Base-by-base conservation (phyloP, 1,139 yeast species). In the Komagataea norvegica region DNA sequence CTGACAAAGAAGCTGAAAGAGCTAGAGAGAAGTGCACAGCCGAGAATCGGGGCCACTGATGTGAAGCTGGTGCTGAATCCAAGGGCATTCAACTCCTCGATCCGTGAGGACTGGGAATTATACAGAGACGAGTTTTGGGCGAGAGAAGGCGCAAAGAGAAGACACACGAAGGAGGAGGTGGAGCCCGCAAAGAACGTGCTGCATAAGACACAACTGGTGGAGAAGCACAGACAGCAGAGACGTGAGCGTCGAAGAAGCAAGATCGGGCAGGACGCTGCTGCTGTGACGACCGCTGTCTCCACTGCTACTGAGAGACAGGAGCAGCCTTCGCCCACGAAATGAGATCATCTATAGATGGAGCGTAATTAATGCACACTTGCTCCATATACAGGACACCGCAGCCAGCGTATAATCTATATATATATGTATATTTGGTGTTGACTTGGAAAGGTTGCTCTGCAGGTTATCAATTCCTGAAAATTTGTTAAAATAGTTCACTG, bases 91-190 rank as follows among this genome's bases (percentile, higher is more conserved):
- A 77, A 77, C 44, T 78, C 91, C 0, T 93, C 85, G 40, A 77
- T 85, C 4, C 70, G 96, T 48, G 96, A 89, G 57, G 93, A 89
- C 10, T 91, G 98, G 98, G 98, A 91, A 54, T 61, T 87, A 33
- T 91, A 89, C 54, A 65, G 98, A 42, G 86, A 86, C 52, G 96
- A 89, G 57, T 91, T 88, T 56, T 91, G 97, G 96, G 77, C 79
- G 23, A 72, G 83, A 50, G 96, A 88, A 57, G 83, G 88, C 2
- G 77, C 79, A 6, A 71, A 94, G 49, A 65, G 89, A 49, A 65
- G 87, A 37, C 49, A 47, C 20, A 29, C 26, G 4, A 36, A 20
- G 3, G 36, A 33, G 17, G 48, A 38, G 4, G 48, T 38, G 10
- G 29, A 26, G 29, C 29, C 20, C 10, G 26, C 30, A 13, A 28